Evolutionary conservation across 2,329 filamentous ascomycete genomes (phyloP).

Genomic region (Ophiostoma perfectum): DNA sequence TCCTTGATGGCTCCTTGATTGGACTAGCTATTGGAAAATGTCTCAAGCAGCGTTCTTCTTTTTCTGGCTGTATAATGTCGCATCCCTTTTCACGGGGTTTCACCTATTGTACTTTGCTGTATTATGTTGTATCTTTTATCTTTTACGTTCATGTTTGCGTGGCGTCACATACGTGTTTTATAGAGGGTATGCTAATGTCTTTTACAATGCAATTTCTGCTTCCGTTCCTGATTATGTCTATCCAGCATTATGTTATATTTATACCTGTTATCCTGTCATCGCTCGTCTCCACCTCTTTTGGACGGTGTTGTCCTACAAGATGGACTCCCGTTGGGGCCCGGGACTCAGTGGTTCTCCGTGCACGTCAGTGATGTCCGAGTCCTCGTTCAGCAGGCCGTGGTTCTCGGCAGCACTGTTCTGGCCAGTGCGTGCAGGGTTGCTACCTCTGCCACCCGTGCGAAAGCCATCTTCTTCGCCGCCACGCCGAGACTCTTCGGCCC

Average conservation of each 20-base stretch:
- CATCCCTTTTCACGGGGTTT: too few species aligned
- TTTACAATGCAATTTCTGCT: not conserved
- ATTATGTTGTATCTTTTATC: not conserved
- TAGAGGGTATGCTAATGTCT: not conserved
- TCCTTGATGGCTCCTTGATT: too few species aligned
- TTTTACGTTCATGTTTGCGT: not conserved
- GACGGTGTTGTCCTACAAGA: conserved; percentile 17
- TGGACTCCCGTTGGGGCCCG: conserved; percentile 18
- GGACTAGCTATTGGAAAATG: too few species aligned
- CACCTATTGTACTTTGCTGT: not conserved
- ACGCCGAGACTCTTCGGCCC: conserved; percentile 57
- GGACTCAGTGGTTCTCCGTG: conserved; percentile 30
- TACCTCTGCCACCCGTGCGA: not conserved
- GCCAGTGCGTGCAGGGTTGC: not conserved
- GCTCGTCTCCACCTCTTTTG: not conserved
- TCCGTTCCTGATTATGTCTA: not conserved
- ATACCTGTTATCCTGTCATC: too few species aligned
- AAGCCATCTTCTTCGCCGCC: conserved; percentile 47
- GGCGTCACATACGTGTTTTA: not conserved
- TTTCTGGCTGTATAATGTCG: too few species aligned
- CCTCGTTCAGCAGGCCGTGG: conserved; percentile 39
- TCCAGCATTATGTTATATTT: not conserved
- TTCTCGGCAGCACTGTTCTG: conserved; percentile 36
- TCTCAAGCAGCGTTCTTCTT: too few species aligned
- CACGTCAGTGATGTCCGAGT: conserved; percentile 28